phyloP scores from a whole-genome alignment of 129 eudicot species.

The Mikania micrantha region DNA sequence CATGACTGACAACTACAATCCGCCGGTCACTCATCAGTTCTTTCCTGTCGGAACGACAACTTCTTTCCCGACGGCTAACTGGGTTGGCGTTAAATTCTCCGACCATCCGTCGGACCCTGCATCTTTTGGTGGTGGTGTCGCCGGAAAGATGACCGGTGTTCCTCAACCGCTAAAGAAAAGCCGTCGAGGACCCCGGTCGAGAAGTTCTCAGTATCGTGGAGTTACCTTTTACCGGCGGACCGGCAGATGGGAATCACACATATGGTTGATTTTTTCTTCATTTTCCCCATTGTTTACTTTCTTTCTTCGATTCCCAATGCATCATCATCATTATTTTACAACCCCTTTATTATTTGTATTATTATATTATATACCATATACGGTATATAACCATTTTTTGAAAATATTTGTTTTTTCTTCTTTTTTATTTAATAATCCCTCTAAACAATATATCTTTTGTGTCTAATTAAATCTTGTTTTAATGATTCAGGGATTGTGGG shows the following conservation, averaged over 20 bases:
- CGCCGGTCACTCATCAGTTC: constrained; percentile 65
- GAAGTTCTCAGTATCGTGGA: constrained; percentile 91
- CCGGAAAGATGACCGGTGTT: constrained; percentile 25
- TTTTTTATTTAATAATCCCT: neutral
- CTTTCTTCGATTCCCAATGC: constrained; percentile 15
- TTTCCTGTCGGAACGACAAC: constrained; percentile 39
- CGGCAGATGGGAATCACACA: constrained; percentile 97
- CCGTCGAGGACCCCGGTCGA: constrained; percentile 91
- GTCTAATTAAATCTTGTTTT: neutral
- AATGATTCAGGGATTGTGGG: constrained; percentile 70
- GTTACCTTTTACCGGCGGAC: constrained; percentile 94
- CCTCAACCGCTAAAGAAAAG: constrained; percentile 68
- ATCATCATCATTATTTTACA: neutral
- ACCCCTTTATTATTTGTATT: neutral
- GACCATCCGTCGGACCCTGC: constrained; percentile 28
- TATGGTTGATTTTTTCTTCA: constrained; percentile 46
- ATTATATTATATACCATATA: neutral
- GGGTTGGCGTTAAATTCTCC: constrained; percentile 60
- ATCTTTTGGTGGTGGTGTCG: constrained; percentile 4
- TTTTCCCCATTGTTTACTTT: neutral
- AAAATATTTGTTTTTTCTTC: neutral
- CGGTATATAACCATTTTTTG: too few relatives aligned
- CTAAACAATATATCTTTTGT: neutral
- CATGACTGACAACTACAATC: constrained; percentile 22
- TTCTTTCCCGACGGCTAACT: constrained; percentile 49